phyloP scores from a whole-genome alignment of 306 rosid species.

The Albizia julibrissin region DNA sequence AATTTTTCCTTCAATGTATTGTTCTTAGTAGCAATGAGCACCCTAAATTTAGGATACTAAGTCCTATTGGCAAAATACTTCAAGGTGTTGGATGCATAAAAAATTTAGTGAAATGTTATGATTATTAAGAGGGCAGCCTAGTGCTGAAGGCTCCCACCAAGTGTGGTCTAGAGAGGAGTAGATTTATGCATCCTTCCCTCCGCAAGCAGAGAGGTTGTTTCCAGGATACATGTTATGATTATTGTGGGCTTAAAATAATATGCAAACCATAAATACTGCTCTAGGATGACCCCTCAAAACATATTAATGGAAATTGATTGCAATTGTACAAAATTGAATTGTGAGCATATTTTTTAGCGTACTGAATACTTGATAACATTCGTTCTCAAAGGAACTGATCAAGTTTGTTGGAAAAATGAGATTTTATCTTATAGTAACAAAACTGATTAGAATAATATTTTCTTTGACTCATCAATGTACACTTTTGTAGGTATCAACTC shows the following conservation, averaged over 20 bases:
- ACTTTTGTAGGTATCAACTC: conserved; percentile 78
- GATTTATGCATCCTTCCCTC: too few relatives aligned
- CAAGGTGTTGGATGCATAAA: too few relatives aligned
- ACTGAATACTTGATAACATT: conserved; percentile 13
- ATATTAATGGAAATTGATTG: background rate
- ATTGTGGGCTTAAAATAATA: background rate
- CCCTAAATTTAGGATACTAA: too few relatives aligned
- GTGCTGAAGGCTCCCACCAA: too few relatives aligned
- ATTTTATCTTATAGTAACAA: conserved; percentile 13
- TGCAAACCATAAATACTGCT: background rate
- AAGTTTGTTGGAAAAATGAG: conserved; percentile 15
- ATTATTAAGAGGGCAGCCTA: too few relatives aligned
- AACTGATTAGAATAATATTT: background rate
- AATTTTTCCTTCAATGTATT: too few relatives aligned
- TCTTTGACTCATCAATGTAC: conserved; percentile 32
- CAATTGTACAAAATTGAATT: conserved; percentile 4
- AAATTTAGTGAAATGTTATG: too few relatives aligned
- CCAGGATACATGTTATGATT: background rate
- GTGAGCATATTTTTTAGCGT: background rate
- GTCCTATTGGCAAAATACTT: too few relatives aligned
- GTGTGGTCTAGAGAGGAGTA: too few relatives aligned
- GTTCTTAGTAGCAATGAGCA: too few relatives aligned
- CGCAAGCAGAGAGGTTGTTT: too few relatives aligned
- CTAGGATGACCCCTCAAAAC: background rate
- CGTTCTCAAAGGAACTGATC: conserved; percentile 4